Base-by-base conservation (phyloP, 805 yeast genomes). In the Blastobotrys mokoenaii region DNA sequence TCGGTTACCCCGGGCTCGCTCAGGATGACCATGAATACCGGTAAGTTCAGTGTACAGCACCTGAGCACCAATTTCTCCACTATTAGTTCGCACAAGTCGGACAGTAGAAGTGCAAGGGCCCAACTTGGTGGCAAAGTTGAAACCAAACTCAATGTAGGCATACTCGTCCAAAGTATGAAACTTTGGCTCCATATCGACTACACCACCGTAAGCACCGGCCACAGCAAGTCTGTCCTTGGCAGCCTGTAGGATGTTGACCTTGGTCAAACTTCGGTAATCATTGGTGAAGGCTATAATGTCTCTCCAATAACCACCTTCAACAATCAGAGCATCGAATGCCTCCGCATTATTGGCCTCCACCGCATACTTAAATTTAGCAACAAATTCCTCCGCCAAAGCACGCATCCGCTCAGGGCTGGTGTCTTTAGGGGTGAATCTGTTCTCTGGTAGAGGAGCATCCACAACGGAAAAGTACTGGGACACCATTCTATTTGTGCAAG, bases 281-380 rank as follows among this genome's bases (percentile, higher is more conserved):
- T 45, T 49, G 31, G 56, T 53, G 48, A 53, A 53, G 6, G 54
- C 47, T 32, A 53, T 40, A 4, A 47, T 27, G 46, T 53, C 57
- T 44, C 57, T 48, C 56, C 57, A 53, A 44, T 18, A 52, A 11
- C 50, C 54, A 9, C 37, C 47, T 8, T n/a, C 36, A 10, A 45
- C 43, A 32, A 53, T 38, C 15, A 52, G 42, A n/a, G 38, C 46
- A 16, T 50, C 50, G 34, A 53, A 53, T 6, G 41, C 46, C 12
- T 31, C 46, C 1, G 51, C 50, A 37, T 51, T 39, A 16, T 18
- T 30, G 14, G 41, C 4, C 27, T 25, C 20, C 22, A 47, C 48
- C 16, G 56, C 56, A 3, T 43, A 2, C 38, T 44, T 33, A 51
- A 52, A 49, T 11, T 38, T 38, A 29, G 41, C 43, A 37, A 49